Percentiles rank a stretch among this genome's conserved stretches.
Conservation (phyloP, 139 green algal genomes). For the Micractinium sp. region DNA sequence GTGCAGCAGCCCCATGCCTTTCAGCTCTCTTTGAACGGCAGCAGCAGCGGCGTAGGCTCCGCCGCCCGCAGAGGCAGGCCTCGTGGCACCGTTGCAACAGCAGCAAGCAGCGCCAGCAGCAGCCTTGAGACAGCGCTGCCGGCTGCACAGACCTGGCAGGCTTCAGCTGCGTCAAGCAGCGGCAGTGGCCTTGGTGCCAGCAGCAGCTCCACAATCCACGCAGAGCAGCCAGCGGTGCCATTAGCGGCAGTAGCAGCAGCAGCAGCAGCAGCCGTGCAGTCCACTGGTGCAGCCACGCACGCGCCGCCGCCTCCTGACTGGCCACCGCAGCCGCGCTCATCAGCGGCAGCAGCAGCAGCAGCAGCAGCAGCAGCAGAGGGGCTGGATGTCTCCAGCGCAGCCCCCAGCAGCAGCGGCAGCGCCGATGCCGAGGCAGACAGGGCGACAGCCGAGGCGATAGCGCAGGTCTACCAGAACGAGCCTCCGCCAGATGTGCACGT, state of each 20-base stretch:
- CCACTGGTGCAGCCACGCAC: background rate
- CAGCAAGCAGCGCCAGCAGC: background rate
- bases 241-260: background rate
- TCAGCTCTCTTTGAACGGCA: background rate
- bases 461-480: conserved; percentile 32
- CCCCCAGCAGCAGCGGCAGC: background rate
- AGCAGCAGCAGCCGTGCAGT: background rate
- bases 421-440: background rate
- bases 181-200: background rate
- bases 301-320: background rate
- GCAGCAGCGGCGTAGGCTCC: background rate
- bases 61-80: background rate
- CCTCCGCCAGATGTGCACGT: conserved; percentile 53
- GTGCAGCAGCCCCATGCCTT: background rate
- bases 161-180: background rate
- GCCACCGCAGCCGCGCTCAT: background rate
- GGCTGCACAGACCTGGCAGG: background rate
- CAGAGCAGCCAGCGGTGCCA: background rate
- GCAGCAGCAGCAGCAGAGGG: conserved; percentile 5
- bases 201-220: background rate
- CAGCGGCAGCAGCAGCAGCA: background rate
- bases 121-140: background rate
- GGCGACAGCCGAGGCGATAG: background rate
- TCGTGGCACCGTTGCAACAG: background rate
- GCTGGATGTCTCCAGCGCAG: background rate